These are phyloP conservation scores for Fusarium pseudograminearum DNA, from an alignment of 2,329 filamentous ascomycete genomes.

Conservation along the genomic window DNA sequence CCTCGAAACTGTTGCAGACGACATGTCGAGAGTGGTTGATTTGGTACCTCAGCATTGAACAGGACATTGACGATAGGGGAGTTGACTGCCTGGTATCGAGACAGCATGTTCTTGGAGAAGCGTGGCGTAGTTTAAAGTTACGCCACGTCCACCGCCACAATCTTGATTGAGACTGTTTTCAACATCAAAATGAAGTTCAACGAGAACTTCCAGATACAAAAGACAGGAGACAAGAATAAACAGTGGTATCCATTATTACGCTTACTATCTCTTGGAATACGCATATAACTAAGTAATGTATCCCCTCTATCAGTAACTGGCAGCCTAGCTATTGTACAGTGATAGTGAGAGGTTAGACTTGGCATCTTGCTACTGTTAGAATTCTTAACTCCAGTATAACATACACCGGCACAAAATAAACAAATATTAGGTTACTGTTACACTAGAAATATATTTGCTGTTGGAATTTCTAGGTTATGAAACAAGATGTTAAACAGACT, in stretches of 20 bases:
- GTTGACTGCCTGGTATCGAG: not conserved
- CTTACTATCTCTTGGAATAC: not conserved
- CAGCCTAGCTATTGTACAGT: not conserved
- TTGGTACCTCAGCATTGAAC: not conserved
- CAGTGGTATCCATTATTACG: not conserved
- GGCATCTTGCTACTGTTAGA: not conserved
- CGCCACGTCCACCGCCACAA: not conserved
- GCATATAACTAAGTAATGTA: not conserved
- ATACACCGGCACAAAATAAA: not conserved
- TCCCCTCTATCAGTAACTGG: not conserved
- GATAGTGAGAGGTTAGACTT: not conserved
- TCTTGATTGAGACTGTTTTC: not conserved
- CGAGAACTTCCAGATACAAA: not conserved
- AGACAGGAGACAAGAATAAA: not conserved
- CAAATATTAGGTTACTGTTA: not conserved
- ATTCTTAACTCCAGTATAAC: not conserved
- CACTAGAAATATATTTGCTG: not conserved
- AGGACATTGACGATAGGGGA: constrained; percentile 5
- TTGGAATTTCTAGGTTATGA: not conserved
- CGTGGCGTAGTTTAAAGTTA: constrained; percentile 18
- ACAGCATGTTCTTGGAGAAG: constrained; percentile 12
- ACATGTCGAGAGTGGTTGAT: constrained; percentile 25
- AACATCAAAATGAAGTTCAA: not conserved
- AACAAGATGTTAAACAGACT: not conserved
- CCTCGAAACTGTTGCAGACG: constrained; percentile 15